phyloP scores from a whole-genome alignment of 805 yeast genomes.

The Saccharomycopsis sp. region DNA sequence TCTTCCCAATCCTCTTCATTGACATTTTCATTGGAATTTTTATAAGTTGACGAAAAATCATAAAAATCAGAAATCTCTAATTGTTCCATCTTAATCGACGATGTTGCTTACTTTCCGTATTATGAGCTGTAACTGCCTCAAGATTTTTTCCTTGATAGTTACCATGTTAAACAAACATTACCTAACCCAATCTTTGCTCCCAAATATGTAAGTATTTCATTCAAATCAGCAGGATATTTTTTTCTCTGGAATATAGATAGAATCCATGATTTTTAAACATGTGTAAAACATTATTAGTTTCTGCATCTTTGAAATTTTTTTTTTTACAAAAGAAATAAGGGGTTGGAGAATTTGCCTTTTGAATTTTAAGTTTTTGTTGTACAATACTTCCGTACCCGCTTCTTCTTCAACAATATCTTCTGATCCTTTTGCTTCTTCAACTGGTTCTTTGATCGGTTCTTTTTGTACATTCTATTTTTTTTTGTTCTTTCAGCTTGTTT shows the following conservation, averaged over 20 bases:
- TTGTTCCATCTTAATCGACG: slow-evolving; percentile 76
- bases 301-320: slow-evolving; percentile 35
- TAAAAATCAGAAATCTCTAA: slow-evolving; percentile 85
- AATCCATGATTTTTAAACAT: slow-evolving; percentile 77
- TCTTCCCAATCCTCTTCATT: slow-evolving; percentile 29
- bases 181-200: slow-evolving; percentile 91
- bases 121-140: slow-evolving; percentile 86
- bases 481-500: not conserved
- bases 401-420: slow-evolving; percentile 24
- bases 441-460: slow-evolving; percentile 6
- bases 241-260: slow-evolving; percentile 75
- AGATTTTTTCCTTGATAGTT: slow-evolving; percentile 74
- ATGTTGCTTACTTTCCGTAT: slow-evolving; percentile 81
- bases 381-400: slow-evolving; percentile 28
- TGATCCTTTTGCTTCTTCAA: slow-evolving; percentile 9
- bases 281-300: slow-evolving; percentile 54
- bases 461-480: slow-evolving; percentile 10
- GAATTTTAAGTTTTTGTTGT: slow-evolving; percentile 29
- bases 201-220: slow-evolving; percentile 66
- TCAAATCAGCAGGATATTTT: slow-evolving; percentile 54
- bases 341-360: slow-evolving; percentile 37
- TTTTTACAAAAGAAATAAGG: slow-evolving; percentile 48
- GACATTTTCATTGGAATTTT: slow-evolving; percentile 25
- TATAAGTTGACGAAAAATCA: slow-evolving; percentile 73
- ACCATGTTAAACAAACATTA: slow-evolving; percentile 82